phyloP scores from a whole-genome alignment of 331 rosid genomes.

The Malus hybrid region DNA sequence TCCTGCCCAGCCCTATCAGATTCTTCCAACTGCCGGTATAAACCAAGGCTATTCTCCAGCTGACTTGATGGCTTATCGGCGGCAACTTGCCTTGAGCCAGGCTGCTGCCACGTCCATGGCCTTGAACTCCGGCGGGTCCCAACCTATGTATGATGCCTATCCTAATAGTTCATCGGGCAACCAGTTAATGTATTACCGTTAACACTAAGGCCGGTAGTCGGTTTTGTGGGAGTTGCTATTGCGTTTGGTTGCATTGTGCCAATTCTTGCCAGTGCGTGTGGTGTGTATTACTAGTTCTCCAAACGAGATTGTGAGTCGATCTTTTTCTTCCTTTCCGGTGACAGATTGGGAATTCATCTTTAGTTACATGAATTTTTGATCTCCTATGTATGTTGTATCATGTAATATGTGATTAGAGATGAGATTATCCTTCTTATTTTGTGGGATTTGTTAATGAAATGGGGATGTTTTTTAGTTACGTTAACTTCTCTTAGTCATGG shows the following conservation, averaged over 20 bases:
- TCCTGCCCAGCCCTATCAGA: constrained; percentile 58
- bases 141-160: constrained; percentile 65
- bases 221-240: background rate
- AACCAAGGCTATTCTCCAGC: constrained; percentile 71
- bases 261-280: background rate
- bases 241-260: constrained; percentile 21
- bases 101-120: constrained; percentile 63
- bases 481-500: too few relatives aligned
- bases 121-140: constrained; percentile 49
- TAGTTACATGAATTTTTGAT: constrained; percentile 6
- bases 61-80: constrained; percentile 65
- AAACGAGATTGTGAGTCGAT: background rate
- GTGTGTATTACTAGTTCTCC: background rate
- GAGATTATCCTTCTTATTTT: background rate
- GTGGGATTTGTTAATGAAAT: background rate
- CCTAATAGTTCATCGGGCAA: constrained; percentile 52
- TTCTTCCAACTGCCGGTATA: constrained; percentile 53
- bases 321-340: background rate
- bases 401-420: background rate
- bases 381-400: constrained; percentile 2
- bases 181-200: constrained; percentile 71
- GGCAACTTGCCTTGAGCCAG: constrained; percentile 66
- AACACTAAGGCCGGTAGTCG: background rate
- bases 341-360: background rate
- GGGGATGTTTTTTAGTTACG: background rate